phyloP scores from a whole-genome alignment of 441 rosid species.

The Gossypium davidsonii region DNA sequence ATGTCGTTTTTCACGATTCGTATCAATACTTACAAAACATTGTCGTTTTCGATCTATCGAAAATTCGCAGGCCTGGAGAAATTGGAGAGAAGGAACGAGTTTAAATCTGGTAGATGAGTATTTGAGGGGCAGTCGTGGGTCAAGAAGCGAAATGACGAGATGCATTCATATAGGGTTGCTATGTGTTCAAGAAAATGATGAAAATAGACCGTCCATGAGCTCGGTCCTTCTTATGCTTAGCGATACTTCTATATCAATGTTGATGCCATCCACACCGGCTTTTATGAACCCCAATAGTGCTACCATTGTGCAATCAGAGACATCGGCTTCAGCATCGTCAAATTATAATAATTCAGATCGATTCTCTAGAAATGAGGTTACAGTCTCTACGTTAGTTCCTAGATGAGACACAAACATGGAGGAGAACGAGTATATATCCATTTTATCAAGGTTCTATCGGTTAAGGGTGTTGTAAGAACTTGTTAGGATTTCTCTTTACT shows the following conservation, averaged over 20 bases:
- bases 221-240: slow-evolving; percentile 3
- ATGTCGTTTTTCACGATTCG: too few species aligned
- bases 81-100: slow-evolving; percentile 13
- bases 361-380: not conserved
- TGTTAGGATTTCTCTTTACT: too few species aligned
- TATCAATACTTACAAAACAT: too few species aligned
- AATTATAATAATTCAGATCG: not conserved
- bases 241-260: not conserved
- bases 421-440: too few species aligned
- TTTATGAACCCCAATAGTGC: not conserved
- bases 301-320: not conserved
- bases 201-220: slow-evolving; percentile 10
- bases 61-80: slow-evolving; percentile 12
- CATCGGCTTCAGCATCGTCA: not conserved
- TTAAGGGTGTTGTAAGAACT: too few species aligned
- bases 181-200: slow-evolving; percentile 6
- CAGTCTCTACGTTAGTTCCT: not conserved
- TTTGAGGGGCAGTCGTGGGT: slow-evolving; percentile 11
- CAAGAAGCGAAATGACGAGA: slow-evolving; percentile 6
- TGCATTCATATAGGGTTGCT: slow-evolving; percentile 11
- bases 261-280: not conserved
- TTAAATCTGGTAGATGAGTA: slow-evolving; percentile 21
- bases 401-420: slow-evolving; percentile 3
- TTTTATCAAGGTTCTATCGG: too few species aligned
- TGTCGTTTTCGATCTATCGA: not conserved